Conservation (phyloP, 495 filamentous ascomycete species). For the Podospora conica region DNA sequence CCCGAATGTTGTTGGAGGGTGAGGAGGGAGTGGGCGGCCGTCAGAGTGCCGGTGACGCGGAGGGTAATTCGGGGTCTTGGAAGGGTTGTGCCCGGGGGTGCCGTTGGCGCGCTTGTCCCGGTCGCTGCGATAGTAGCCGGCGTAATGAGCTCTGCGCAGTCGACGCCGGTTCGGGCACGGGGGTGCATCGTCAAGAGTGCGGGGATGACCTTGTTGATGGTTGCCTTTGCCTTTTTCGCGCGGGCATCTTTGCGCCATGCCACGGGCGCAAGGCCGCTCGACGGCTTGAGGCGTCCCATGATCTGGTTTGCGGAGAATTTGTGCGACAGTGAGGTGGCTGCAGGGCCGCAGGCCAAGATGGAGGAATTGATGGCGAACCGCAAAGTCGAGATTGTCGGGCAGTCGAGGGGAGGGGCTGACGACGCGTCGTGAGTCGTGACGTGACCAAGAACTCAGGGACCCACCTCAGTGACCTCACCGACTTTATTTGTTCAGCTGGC, state of each 20-base stretch:
- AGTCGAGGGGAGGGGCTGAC: too few species aligned
- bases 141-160: conserved; percentile 42
- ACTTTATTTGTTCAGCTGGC: too few species aligned
- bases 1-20: conserved; percentile 7
- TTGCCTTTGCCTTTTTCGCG: conserved; percentile 44
- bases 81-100: neutral
- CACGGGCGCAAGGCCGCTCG: neutral
- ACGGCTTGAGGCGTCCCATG: conserved; percentile 7
- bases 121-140: conserved; percentile 19
- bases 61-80: conserved; percentile 32
- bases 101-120: neutral
- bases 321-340: neutral
- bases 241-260: conserved; percentile 28
- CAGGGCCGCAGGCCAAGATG: neutral
- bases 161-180: conserved; percentile 44
- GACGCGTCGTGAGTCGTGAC: neutral
- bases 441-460: too few species aligned
- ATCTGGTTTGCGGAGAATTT: neutral
- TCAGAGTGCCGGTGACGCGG: conserved; percentile 40
- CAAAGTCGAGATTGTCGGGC: neutral
- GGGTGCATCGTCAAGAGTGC: conserved; percentile 41
- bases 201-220: conserved; percentile 48
- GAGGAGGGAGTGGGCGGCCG: conserved; percentile 30
- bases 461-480: too few species aligned
- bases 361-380: neutral